These are phyloP conservation scores for Xanthoceras sorbifolium DNA, from an alignment of 345 rosid genomes.

Conservation along the genomic window DNA sequence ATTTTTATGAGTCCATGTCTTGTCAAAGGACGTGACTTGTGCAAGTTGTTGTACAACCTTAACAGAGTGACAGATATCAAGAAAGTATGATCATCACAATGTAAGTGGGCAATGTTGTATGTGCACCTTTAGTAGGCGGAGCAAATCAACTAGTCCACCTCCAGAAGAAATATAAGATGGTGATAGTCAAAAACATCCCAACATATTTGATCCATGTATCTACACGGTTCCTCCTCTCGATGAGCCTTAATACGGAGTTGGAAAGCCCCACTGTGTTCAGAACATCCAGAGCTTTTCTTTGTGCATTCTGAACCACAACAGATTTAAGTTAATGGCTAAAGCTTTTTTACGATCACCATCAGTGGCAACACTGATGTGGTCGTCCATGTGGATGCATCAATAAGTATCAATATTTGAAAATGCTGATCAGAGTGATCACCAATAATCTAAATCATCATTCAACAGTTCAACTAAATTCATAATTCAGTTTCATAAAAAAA, in stretches of 20 bases:
- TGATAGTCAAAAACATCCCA: slow-evolving; percentile 68
- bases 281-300: slow-evolving; percentile 86
- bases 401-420: background rate
- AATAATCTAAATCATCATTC: background rate
- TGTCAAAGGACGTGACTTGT: background rate
- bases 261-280: slow-evolving; percentile 93
- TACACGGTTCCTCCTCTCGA: slow-evolving; percentile 89
- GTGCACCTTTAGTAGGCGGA: background rate
- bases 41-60: background rate
- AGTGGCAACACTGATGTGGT: background rate
- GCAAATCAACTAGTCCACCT: slow-evolving; percentile 54
- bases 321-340: background rate
- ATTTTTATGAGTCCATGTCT: background rate
- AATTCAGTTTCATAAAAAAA: background rate
- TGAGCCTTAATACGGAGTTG: slow-evolving; percentile 80
- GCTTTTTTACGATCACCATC: background rate
- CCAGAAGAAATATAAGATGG: slow-evolving; percentile 59
- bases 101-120: background rate
- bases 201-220: slow-evolving; percentile 85
- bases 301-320: slow-evolving; percentile 62
- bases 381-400: slow-evolving; percentile 7
- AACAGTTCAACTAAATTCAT: background rate
- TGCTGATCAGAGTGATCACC: background rate
- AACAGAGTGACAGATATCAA: background rate
- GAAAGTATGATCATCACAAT: background rate